A percentile compares a stretch with the other conserved stretches of the same genome.
These are phyloP conservation scores for Uronychia binucleata DNA, from an alignment of 73 alveolate species.

Conservation along the genomic window DNA sequence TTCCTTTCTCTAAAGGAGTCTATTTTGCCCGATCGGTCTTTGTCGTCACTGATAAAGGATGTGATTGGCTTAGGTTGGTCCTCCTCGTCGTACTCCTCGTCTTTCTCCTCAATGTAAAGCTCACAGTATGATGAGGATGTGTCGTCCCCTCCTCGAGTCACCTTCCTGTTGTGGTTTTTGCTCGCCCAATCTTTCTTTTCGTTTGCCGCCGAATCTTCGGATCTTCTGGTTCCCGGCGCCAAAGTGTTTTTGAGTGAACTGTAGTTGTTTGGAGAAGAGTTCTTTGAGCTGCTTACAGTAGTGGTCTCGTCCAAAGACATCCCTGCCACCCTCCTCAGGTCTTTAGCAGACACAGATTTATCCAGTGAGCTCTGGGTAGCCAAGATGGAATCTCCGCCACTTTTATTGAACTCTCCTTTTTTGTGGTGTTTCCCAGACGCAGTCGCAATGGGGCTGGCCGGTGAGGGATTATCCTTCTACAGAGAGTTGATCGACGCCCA, in stretches of 20 bases:
- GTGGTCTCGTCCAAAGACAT: background rate
- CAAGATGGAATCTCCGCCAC: background rate
- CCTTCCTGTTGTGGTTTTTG: background rate
- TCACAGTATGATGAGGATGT: background rate
- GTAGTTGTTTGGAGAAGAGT: background rate
- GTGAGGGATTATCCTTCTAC: background rate
- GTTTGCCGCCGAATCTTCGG: background rate
- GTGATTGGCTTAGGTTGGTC: no score
- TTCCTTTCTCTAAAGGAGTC: no score
- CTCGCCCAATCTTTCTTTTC: no score
- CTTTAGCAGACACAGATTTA: background rate
- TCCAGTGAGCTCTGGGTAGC: background rate
- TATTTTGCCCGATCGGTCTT: no score
- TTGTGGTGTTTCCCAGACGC: background rate
- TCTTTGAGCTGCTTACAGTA: background rate
- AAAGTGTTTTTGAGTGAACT: background rate
- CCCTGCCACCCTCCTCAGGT: background rate
- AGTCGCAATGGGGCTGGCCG: background rate
- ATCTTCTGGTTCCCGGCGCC: background rate
- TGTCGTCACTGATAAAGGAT: no score
- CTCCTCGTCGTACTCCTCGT: background rate
- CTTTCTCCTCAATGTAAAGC: background rate
- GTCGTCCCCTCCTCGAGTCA: background rate
- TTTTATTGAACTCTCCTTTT: background rate
- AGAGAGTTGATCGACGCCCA: no score